Evolutionary conservation across 345 rosid genomes (phyloP), one percentile per base, ranked within the genome.

Genomic region (Adansonia digitata): DNA sequence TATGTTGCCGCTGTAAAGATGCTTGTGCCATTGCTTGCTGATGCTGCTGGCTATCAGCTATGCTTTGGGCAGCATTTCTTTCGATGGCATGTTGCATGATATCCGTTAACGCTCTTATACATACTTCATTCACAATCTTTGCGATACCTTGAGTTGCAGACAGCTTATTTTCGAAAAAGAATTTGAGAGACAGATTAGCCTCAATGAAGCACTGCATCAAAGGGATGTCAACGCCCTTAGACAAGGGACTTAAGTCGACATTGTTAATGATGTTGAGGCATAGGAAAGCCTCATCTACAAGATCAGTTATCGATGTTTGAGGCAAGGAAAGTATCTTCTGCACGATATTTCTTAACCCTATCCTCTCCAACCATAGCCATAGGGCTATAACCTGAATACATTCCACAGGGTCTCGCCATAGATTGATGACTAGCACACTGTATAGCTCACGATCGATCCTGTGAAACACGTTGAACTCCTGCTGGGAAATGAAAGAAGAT

Each of bases 341-440:
- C 0, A 88, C 82, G 2, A 81, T 26, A 2, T 71, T 5, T 7
- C 4, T 45, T 39, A 60, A 79, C 20, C 89, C 86, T 5, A 57
- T 62, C 37, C 81, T 60, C 73, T 90, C 94, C 40, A 86, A 70
- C 94, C 92, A 86, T 2, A 88, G 60, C 84, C 83, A 87, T 4
- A 88, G 37, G 31, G 86, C 92, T 49, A 88, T 46, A 4, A 83
- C 60, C 1, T 82, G 80, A 79, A 88, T 57, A 0, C 84, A 81
- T 71, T 88, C 85, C n/a, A 75, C 29, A 0, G 89, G 91, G 42
- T 90, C 88, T 34, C 89, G 70, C 66, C 73, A 55, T 13, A 90
- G 78, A 4, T 49, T 60, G 8, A 84, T 76, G 35, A 80, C 87
- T 11, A 88, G 86, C 56, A 83, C 2, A 10, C 74, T 13, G 52